phyloP scores from a whole-genome alignment of 768 basidiomycete species.

The Trichaptum fuscoviolaceum region DNA sequence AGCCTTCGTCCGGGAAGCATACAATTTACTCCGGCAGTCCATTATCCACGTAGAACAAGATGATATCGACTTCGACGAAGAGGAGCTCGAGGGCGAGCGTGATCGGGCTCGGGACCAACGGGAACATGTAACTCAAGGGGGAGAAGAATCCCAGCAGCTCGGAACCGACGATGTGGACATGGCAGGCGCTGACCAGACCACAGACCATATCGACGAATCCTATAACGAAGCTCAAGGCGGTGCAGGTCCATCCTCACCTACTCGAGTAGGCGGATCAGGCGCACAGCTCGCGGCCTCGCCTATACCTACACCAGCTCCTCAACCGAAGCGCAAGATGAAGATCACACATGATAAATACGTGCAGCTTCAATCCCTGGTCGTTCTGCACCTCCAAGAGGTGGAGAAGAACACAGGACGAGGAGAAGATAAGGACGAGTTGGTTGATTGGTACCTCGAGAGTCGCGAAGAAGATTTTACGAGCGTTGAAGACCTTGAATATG shows the following conservation, averaged over 20 bases:
- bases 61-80: slow-evolving; percentile 95
- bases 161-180: slow-evolving; percentile 62
- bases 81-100: slow-evolving; percentile 61
- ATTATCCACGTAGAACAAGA: slow-evolving; percentile 99
- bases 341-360: slow-evolving; percentile 97
- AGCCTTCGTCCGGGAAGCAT: slow-evolving; percentile 93
- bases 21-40: slow-evolving; percentile 87
- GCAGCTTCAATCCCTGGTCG: slow-evolving; percentile 81
- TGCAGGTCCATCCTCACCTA: slow-evolving; percentile 27
- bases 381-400: slow-evolving; percentile 71
- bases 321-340: slow-evolving; percentile 68
- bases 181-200: slow-evolving; percentile 46
- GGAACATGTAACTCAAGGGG: slow-evolving; percentile 28
- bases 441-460: slow-evolving; percentile 94
- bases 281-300: slow-evolving; percentile 19
- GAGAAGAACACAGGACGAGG: slow-evolving; percentile 76
- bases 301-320: slow-evolving; percentile 29
- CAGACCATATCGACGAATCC: slow-evolving; percentile 34
- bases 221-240: slow-evolving; percentile 20
- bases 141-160: slow-evolving; percentile 52
- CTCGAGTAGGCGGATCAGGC: slow-evolving; percentile 17
- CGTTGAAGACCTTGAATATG: slow-evolving; percentile 83
- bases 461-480: slow-evolving; percentile 80
- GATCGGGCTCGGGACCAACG: slow-evolving; percentile 26
- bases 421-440: slow-evolving; percentile 83